These are phyloP conservation scores for Suillus ampliporus DNA, from an alignment of 768 basidiomycete genomes.

Conservation along the genomic window DNA sequence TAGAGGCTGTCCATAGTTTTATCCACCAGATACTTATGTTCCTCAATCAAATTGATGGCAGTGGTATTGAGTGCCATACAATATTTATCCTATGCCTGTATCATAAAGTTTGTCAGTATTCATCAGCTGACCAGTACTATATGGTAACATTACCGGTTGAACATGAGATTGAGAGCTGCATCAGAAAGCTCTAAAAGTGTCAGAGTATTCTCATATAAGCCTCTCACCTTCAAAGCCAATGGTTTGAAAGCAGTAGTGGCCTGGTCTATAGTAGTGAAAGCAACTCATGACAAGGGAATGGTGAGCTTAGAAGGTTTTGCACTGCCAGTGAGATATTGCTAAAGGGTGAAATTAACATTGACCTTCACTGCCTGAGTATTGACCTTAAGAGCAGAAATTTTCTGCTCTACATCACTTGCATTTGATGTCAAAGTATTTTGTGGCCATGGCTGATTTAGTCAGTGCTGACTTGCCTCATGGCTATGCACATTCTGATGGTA, in stretches of 20 bases:
- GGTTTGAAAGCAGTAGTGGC: background rate
- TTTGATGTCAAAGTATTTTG: background rate
- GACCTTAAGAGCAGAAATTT: slow-evolving; percentile 8
- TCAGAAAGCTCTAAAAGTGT: background rate
- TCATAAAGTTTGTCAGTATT: background rate
- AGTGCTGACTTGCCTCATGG: background rate
- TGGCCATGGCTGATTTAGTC: slow-evolving; percentile 4
- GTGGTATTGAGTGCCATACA: background rate
- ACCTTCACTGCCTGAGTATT: background rate
- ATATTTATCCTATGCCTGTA: slow-evolving; percentile 8
- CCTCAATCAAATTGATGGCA: background rate
- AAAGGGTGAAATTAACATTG: slow-evolving; percentile 9
- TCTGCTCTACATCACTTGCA: slow-evolving; percentile 3
- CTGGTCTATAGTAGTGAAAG: background rate
- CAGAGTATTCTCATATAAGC: background rate
- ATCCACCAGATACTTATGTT: background rate
- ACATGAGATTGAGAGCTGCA: slow-evolving; percentile 1
- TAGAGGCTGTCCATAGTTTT: background rate
- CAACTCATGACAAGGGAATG: background rate
- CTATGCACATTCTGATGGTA: background rate
- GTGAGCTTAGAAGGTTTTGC: background rate
- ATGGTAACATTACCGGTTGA: background rate
- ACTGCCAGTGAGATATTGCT: background rate
- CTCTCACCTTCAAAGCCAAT: background rate
- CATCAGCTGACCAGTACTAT: background rate